Percentiles rank a stretch among this genome's conserved stretches.
phyloP scores from a whole-genome alignment of 495 filamentous ascomycete genomes.

The Trichoderma gamsii region DNA sequence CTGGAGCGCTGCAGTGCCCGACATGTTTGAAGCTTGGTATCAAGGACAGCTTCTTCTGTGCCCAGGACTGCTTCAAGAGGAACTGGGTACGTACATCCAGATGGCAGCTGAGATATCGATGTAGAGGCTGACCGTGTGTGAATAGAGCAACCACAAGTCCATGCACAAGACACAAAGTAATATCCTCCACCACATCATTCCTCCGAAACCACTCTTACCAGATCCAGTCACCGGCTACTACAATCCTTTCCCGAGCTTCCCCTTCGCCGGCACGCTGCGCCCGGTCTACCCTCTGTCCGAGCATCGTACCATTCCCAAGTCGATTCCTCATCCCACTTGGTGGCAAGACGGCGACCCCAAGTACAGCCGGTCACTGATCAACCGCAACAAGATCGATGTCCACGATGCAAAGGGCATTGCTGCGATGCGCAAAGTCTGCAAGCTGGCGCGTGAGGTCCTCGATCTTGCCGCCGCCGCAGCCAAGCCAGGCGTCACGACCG shows the following conservation, averaged over 20 bases:
- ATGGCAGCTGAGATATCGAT: neutral
- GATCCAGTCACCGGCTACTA: conserved; percentile 81
- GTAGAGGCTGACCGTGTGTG: neutral
- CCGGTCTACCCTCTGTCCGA: conserved; percentile 86
- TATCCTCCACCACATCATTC: conserved; percentile 60
- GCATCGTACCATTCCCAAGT: conserved; percentile 64
- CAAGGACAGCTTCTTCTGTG: conserved; percentile 92
- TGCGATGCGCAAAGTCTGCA: conserved; percentile 91
- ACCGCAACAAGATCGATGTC: conserved; percentile 72
- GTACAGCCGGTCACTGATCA: conserved; percentile 62
- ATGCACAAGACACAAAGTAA: conserved; percentile 80
- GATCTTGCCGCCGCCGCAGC: conserved; percentile 80
- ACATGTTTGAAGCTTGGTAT: conserved; percentile 81
- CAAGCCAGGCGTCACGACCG: conserved; percentile 87
- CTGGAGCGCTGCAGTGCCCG: conserved; percentile 81
- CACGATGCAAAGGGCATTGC: conserved; percentile 69
- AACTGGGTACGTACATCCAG: conserved; percentile 71
- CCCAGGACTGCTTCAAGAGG: conserved; percentile 96
- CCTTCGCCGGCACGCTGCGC: conserved; percentile 72
- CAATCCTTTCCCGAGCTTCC: conserved; percentile 86
- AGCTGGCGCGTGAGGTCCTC: conserved; percentile 81
- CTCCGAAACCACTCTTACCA: conserved; percentile 74
- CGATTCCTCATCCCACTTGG: conserved; percentile 82
- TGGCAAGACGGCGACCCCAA: conserved; percentile 74
- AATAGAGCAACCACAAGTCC: conserved; percentile 74